Evolutionary conservation across 1,284 basidiomycete species (phyloP), one percentile per base, ranked within the genome.

Genomic region (Trametes pubescens): DNA sequence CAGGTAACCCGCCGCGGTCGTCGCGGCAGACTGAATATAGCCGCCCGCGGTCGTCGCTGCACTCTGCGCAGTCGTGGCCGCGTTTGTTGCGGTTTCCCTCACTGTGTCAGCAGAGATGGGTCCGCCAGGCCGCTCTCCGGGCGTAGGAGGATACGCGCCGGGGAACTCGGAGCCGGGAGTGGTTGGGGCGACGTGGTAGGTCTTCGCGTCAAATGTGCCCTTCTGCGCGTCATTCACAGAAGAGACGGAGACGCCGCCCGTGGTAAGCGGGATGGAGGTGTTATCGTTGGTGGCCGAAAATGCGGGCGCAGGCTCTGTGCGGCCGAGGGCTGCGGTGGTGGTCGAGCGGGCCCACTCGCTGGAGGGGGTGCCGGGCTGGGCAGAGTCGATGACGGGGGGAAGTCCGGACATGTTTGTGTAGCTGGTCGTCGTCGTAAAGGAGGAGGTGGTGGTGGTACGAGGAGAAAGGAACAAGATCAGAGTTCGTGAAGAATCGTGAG

Each of bases 331-430:
- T 13, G 74, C 72, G 40, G 74, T 72, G 34, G 75, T 74, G 4
- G 74, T 76, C 14, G 73, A 71, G 29, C 62, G 64, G 0, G 75
- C 75, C 75, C 74, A 75, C 53, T 76, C 74, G 55, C 64, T 51
- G 8, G 73, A 44, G 51, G 75, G 75, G 18, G 72, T 75, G 52
- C 72, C 73, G 40, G 71, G 65, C 46, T 72, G 61, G 22, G 72
- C 61, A 46, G 61, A 48, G 52, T 62, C 59, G 51, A 76, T 46
- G 1, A 62, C 61, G 26, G 74, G 75, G 18, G 75, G 74, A 37
- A 72, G 59, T 52, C 69, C 74, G 57, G 73, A 60, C 74, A 75
- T 76, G 58, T 18, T 69, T 32, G 24, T 29, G 43, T 22, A 43
- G 38, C 22, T 49, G 47, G 57, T 58, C 44, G 61, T 54, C 38